A percentile compares a stretch with the other conserved stretches of the same genome.
phyloP scores from a whole-genome alignment of 2,329 filamentous ascomycete genomes.

The Penicillium hesseltinei region DNA sequence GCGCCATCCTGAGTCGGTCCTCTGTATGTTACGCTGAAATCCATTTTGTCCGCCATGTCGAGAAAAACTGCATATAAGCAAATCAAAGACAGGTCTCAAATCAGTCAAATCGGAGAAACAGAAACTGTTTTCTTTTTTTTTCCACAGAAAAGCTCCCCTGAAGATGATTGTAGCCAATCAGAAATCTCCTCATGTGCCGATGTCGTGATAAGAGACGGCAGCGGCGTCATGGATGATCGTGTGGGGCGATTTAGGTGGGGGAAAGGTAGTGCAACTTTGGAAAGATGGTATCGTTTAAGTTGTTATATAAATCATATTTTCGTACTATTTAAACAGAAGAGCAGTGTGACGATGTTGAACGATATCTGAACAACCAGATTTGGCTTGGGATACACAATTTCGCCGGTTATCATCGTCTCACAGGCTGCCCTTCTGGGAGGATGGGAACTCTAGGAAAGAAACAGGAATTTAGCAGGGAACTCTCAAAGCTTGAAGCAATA shows the following conservation, averaged over 20 bases:
- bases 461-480: background rate
- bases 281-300: background rate
- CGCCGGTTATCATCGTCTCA: background rate
- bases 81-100: background rate
- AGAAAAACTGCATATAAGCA: background rate
- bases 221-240: slow-evolving; percentile 1
- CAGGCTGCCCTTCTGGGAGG: background rate
- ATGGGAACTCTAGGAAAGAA: background rate
- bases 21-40: slow-evolving; percentile 7
- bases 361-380: background rate
- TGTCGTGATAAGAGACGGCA: slow-evolving; percentile 24
- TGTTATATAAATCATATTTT: background rate
- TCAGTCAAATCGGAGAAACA: background rate
- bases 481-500: background rate
- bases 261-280: background rate
- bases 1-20: slow-evolving; percentile 3
- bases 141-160: background rate
- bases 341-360: background rate
- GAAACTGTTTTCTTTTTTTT: background rate
- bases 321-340: background rate
- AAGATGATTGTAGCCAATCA: background rate
- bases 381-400: background rate
- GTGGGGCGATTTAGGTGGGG: background rate
- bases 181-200: slow-evolving; percentile 18
- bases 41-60: slow-evolving; percentile 7